phyloP scores from a whole-genome alignment of 2,329 filamentous ascomycete genomes.

The Ophioceras dolichostomum region DNA sequence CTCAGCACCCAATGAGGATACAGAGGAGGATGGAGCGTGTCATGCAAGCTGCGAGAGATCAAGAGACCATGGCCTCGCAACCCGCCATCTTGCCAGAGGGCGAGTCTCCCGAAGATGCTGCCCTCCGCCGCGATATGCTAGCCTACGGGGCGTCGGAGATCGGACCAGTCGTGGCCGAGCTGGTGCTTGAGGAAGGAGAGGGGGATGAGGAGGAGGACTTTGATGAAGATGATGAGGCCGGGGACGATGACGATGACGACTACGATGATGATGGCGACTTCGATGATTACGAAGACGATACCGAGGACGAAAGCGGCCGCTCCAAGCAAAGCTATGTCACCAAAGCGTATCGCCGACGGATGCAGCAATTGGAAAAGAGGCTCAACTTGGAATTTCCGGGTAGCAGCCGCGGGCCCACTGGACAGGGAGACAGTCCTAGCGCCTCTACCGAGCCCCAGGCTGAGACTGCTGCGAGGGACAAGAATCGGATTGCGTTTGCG shows the following conservation, averaged over 20 bases:
- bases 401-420: no score
- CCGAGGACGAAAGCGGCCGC: constrained; percentile 67
- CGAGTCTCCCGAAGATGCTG: constrained; percentile 71
- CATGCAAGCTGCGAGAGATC: constrained; percentile 42
- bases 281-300: constrained; percentile 45
- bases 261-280: constrained; percentile 33
- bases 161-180: constrained; percentile 81
- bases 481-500: no score
- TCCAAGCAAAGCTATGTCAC: constrained; percentile 55
- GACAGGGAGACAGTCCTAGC: no score
- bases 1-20: no score
- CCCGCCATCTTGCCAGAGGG: constrained; percentile 54
- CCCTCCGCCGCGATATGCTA: constrained; percentile 76
- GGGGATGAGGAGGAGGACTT: constrained; percentile 36
- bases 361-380: constrained; percentile 74
- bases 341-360: constrained; percentile 65
- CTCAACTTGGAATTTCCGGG: no score
- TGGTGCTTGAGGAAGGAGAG: constrained; percentile 66
- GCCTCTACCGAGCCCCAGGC: no score
- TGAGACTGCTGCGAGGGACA: no score
- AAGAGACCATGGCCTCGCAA: constrained; percentile 32
- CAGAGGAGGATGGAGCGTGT: constrained; percentile 37
- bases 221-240: constrained; percentile 51
- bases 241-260: constrained; percentile 33
- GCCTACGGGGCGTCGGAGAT: constrained; percentile 82